Evolutionary conservation across 2,329 filamentous ascomycete species (phyloP).

Genomic region (Davidsoniella virescens): DNA sequence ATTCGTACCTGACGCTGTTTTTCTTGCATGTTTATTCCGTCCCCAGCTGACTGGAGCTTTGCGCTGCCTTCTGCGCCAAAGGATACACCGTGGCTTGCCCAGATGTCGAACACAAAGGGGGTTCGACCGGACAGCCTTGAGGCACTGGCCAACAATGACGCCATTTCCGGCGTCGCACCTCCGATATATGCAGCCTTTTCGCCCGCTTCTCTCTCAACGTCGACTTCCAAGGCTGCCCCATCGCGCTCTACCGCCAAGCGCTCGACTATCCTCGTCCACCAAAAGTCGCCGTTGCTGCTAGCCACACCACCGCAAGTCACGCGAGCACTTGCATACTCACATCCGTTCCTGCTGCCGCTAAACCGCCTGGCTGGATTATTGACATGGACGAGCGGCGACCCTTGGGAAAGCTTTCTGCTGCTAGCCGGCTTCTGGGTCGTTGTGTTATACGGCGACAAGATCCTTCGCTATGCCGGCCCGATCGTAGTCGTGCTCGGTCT

Average conservation of each 20-base stretch:
- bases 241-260: constrained; percentile 44
- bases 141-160: constrained; percentile 8
- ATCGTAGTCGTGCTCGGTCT: constrained; percentile 63
- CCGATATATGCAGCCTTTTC: constrained; percentile 85
- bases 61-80: constrained; percentile 3
- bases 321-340: constrained; percentile 82
- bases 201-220: constrained; percentile 56
- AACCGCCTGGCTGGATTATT: constrained; percentile 74
- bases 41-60: constrained; percentile 6
- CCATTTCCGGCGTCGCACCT: constrained; percentile 25
- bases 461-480: constrained; percentile 71
- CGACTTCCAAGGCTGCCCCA: constrained; percentile 30
- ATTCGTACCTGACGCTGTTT: neutral
- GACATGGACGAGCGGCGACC: constrained; percentile 85
- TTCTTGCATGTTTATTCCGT: neutral
- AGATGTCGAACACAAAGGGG: constrained; percentile 15
- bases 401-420: constrained; percentile 92
- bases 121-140: constrained; percentile 10
- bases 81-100: constrained; percentile 15
- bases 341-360: constrained; percentile 79
- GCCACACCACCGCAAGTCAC: constrained; percentile 93
- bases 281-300: constrained; percentile 84
- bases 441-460: constrained; percentile 68
- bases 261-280: constrained; percentile 87
- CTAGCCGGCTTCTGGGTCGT: constrained; percentile 73